These are phyloP conservation scores for Bruguiera sexangula DNA, from an alignment of 345 rosid species.

Conservation along the genomic window DNA sequence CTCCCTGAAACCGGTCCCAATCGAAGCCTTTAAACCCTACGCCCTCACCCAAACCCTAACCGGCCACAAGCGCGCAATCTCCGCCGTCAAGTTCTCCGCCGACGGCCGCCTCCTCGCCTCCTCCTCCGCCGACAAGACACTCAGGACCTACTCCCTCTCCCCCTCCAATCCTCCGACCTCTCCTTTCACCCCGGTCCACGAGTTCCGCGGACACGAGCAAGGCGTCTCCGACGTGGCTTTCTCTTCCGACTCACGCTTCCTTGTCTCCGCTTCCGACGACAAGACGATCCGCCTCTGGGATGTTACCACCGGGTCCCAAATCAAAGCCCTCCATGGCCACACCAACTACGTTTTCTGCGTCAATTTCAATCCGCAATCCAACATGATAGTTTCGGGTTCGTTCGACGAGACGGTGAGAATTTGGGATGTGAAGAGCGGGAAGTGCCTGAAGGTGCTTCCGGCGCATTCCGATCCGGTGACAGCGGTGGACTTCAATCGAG, in stretches of 20 bases:
- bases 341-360: slow-evolving; percentile 79
- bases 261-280: slow-evolving; percentile 93
- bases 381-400: slow-evolving; percentile 87
- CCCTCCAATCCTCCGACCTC: slow-evolving; percentile 27
- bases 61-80: slow-evolving; percentile 60
- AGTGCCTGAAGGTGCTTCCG: slow-evolving; percentile 83
- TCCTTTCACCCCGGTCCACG: slow-evolving; percentile 44
- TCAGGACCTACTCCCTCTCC: slow-evolving; percentile 62
- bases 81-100: slow-evolving; percentile 84
- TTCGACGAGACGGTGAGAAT: slow-evolving; percentile 90
- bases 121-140: slow-evolving; percentile 80
- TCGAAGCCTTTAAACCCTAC: slow-evolving; percentile 59
- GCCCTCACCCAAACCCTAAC: slow-evolving; percentile 68
- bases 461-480: slow-evolving; percentile 97
- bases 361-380: slow-evolving; percentile 81
- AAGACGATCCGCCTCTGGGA: slow-evolving; percentile 94
- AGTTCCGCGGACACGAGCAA: slow-evolving; percentile 63
- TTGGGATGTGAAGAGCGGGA: slow-evolving; percentile 87
- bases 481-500: slow-evolving; percentile 77
- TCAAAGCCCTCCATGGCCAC: slow-evolving; percentile 76
- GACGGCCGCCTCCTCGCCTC: slow-evolving; percentile 86
- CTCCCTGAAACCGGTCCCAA: slow-evolving; percentile 10
- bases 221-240: slow-evolving; percentile 89
- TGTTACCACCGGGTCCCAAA: slow-evolving; percentile 53
- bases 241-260: slow-evolving; percentile 80